A percentile compares a stretch with the other conserved stretches of the same genome.
These are phyloP conservation scores for Jacaranda copaia DNA, from an alignment of 257 asterid species.

Conservation along the genomic window DNA sequence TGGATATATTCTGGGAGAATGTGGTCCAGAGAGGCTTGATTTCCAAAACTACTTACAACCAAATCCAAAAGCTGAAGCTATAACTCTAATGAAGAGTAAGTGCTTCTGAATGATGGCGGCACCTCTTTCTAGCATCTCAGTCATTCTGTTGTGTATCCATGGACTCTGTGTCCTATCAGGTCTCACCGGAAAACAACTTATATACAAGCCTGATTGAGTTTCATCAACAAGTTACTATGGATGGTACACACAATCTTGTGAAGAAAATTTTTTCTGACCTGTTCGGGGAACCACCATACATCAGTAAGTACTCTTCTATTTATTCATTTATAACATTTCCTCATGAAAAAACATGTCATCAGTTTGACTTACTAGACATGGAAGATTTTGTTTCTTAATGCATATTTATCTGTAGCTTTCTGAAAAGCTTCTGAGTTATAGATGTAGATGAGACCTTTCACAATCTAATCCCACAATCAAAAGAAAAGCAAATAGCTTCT, in stretches of 20 bases:
- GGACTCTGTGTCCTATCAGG: too few species aligned
- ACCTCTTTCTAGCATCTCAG: background rate
- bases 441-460: too few species aligned
- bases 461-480: too few species aligned
- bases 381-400: background rate
- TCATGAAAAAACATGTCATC: background rate
- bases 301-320: background rate
- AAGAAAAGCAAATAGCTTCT: too few species aligned
- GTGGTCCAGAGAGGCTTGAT: conserved; percentile 67
- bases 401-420: too few species aligned
- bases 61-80: conserved; percentile 48
- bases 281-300: background rate
- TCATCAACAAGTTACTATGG: background rate
- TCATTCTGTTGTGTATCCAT: too few species aligned
- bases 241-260: background rate
- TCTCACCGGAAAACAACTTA: too few species aligned
- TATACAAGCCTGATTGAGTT: too few species aligned
- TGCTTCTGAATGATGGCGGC: background rate
- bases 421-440: too few species aligned
- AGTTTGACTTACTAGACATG: background rate
- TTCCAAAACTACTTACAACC: conserved; percentile 54
- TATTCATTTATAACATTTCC: too few species aligned
- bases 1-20: conserved; percentile 67
- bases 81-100: conserved; percentile 15
- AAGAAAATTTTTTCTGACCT: background rate